These are phyloP conservation scores for Russula brevipes DNA, from an alignment of 768 basidiomycete species.

Conservation along the genomic window DNA sequence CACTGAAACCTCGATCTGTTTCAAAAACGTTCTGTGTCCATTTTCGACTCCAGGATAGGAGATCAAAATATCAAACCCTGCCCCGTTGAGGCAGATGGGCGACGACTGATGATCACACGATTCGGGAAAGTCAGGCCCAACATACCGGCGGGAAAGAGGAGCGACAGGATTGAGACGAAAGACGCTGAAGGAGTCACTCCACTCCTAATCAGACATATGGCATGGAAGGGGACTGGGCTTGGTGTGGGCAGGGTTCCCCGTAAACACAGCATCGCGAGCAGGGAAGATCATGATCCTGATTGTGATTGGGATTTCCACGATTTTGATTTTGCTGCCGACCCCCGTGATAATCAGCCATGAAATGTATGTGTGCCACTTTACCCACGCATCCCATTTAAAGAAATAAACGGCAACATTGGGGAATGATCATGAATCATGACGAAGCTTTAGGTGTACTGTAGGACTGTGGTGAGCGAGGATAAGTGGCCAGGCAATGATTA, in stretches of 20 bases:
- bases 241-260: background rate
- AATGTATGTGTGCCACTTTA: background rate
- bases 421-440: too few relatives aligned
- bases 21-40: background rate
- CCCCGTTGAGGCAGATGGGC: background rate
- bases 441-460: too few relatives aligned
- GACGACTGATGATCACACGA: background rate
- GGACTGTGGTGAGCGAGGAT: too few relatives aligned
- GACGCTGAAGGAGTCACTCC: background rate
- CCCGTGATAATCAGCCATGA: background rate
- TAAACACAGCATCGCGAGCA: conserved; percentile 6
- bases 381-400: background rate
- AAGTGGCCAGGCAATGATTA: too few relatives aligned
- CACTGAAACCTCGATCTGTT: conserved; percentile 7
- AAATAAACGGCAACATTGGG: background rate
- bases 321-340: background rate
- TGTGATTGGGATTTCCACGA: background rate
- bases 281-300: conserved; percentile 1
- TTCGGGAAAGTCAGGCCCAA: conserved; percentile 4
- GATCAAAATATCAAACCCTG: background rate
- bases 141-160: background rate
- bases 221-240: background rate
- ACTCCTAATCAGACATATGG: background rate
- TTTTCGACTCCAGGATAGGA: background rate
- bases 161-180: background rate